These are phyloP conservation scores for Podaxis sp. DNA, from an alignment of 768 basidiomycete species.

Conservation along the genomic window DNA sequence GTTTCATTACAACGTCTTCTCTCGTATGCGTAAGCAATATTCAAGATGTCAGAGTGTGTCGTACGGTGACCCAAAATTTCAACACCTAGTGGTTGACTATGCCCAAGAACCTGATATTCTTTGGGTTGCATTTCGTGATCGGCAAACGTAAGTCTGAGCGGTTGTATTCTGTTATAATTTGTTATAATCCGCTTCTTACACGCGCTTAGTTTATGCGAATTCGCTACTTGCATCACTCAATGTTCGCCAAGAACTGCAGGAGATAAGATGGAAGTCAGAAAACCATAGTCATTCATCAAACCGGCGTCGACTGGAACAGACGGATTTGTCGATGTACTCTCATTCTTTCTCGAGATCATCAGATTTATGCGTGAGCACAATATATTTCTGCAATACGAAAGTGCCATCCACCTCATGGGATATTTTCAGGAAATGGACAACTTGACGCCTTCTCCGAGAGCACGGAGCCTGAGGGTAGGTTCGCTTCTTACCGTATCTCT, in stretches of 20 bases:
- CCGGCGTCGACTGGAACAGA: not conserved
- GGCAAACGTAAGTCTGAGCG: constrained; percentile 36
- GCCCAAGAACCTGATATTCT: constrained; percentile 41
- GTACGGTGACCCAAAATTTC: not conserved
- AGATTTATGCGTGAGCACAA: not conserved
- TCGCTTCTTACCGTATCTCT: not conserved
- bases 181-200: too few relatives aligned
- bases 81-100: constrained; percentile 39
- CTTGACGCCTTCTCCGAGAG: not conserved
- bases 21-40: constrained; percentile 38
- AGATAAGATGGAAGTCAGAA: constrained; percentile 7
- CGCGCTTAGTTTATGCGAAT: constrained; percentile 33
- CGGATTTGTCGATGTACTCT: not conserved
- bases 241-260: constrained; percentile 9
- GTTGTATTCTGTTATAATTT: too few relatives aligned
- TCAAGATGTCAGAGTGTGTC: not conserved
- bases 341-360: not conserved
- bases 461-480: not conserved
- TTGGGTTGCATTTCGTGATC: constrained; percentile 49
- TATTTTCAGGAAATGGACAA: not conserved
- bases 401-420: not conserved
- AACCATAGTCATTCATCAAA: not conserved
- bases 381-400: too few relatives aligned
- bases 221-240: constrained; percentile 30
- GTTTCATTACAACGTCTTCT: constrained; percentile 40